Evolutionary conservation across 2,329 filamentous ascomycete genomes (phyloP).

Genomic region (Torrubiellomyces zombiae): DNA sequence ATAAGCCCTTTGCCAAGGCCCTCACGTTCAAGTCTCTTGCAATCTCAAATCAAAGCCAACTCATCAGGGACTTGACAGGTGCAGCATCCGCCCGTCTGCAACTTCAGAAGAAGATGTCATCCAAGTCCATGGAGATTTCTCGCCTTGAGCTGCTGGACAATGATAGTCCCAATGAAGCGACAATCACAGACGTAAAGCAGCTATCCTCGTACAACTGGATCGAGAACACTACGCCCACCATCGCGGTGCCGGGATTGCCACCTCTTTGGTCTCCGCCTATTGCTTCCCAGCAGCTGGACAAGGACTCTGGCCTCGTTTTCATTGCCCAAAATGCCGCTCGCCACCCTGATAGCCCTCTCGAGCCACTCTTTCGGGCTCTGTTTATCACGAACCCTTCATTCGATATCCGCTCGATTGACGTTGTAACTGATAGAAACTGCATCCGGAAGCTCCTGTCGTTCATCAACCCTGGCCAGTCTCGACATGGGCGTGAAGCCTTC

Average conservation of each 20-base stretch:
- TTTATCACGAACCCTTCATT: constrained; percentile 20
- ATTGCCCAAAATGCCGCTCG: constrained; percentile 28
- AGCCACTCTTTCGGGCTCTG: constrained; percentile 28
- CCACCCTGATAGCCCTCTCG: constrained; percentile 23
- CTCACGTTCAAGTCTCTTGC: too few species aligned
- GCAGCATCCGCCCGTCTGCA: too few species aligned
- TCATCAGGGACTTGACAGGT: too few species aligned
- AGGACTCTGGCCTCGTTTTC: constrained; percentile 24
- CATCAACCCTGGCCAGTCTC: constrained; percentile 13
- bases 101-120: constrained; percentile 1
- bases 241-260: constrained; percentile 24
- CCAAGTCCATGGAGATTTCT: not conserved
- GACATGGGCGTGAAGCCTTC: constrained; percentile 16
- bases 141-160: not conserved
- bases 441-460: constrained; percentile 31
- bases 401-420: constrained; percentile 19
- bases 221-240: constrained; percentile 20
- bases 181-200: constrained; percentile 20
- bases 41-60: too few species aligned
- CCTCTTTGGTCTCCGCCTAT: constrained; percentile 18
- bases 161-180: constrained; percentile 1
- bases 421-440: constrained; percentile 30
- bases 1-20: too few species aligned
- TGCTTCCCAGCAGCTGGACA: constrained; percentile 9
- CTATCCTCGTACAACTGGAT: constrained; percentile 35